Evolutionary conservation across 2,329 filamentous ascomycete genomes (phyloP).

Genomic region (Penicillium sp.): DNA sequence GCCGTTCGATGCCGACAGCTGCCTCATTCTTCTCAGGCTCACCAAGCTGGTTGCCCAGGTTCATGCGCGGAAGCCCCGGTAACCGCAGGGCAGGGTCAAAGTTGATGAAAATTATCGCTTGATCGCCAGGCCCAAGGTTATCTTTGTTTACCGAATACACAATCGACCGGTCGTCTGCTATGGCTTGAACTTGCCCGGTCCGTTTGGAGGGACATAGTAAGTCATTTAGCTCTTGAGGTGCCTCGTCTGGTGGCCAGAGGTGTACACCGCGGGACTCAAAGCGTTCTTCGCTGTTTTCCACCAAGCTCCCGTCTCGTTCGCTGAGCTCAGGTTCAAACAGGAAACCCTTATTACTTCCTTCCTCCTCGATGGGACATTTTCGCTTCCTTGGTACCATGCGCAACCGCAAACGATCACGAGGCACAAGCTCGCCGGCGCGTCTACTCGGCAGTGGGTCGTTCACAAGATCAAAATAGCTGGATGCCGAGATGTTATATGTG

Average conservation of each 20-base stretch:
- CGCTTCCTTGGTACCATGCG: constrained; percentile 50
- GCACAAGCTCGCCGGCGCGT: constrained; percentile 31
- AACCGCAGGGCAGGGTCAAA: constrained; percentile 46
- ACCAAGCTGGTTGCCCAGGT: constrained; percentile 7
- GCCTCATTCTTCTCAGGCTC: constrained; percentile 1
- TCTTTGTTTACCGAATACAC: constrained; percentile 44
- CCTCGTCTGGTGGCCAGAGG: constrained; percentile 49
- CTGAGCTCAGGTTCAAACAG: constrained; percentile 37
- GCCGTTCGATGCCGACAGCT: constrained; percentile 22
- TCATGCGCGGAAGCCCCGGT: constrained; percentile 25
- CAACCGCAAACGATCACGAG: constrained; percentile 46
- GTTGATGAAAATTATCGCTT: constrained; percentile 44
- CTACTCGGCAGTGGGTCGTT: constrained; percentile 40
- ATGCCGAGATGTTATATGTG: constrained; percentile 46
- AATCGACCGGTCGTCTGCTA: constrained; percentile 46
- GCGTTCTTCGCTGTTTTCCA: constrained; percentile 44
- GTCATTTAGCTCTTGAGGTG: constrained; percentile 41
- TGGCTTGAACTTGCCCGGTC: constrained; percentile 39
- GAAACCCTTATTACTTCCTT: constrained; percentile 28
- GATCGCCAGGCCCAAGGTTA: constrained; percentile 26
- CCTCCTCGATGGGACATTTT: constrained; percentile 44
- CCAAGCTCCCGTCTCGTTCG: constrained; percentile 29
- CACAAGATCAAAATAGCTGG: constrained; percentile 50
- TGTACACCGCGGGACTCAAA: constrained; percentile 45
- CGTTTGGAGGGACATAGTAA: constrained; percentile 45